Evolutionary conservation across 2,329 filamentous ascomycete genomes (phyloP).

Genomic region (Aureobasidium namibiae): DNA sequence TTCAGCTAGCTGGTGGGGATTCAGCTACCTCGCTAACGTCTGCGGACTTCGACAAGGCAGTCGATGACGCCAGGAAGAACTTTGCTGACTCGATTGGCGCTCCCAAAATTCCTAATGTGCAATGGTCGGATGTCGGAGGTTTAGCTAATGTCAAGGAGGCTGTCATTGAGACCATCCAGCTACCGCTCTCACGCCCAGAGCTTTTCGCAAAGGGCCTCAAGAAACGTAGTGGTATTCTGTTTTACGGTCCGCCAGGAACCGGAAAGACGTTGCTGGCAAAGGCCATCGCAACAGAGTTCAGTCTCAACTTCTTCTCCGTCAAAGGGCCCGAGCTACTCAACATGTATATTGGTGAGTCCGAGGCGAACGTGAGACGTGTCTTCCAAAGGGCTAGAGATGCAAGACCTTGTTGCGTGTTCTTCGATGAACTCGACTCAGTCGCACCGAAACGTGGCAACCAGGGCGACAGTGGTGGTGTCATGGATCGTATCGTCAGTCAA

Average conservation of each 20-base stretch:
- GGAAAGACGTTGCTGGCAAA: conserved; percentile 90
- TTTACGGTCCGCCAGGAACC: conserved; percentile 85
- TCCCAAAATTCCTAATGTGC: conserved; percentile 94
- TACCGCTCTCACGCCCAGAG: conserved; percentile 84
- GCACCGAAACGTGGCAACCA: conserved; percentile 96
- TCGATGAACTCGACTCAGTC: conserved; percentile 87
- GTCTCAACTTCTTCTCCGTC: conserved; percentile 88
- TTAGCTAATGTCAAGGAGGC: conserved; percentile 91
- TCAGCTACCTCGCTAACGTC: conserved; percentile 70
- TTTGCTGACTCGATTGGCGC: conserved; percentile 96
- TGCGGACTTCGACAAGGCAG: conserved; percentile 81
- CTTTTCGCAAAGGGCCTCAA: conserved; percentile 97
- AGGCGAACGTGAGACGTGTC: conserved; percentile 82
- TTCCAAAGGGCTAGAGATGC: conserved; percentile 84
- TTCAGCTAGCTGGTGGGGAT: conserved; percentile 81
- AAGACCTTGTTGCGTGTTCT: conserved; percentile 83
- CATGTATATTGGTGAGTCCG: conserved; percentile 94
- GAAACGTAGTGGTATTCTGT: conserved; percentile 87
- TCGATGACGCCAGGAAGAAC: conserved; percentile 92
- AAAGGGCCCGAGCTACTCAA: conserved; percentile 88
- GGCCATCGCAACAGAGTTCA: conserved; percentile 88
- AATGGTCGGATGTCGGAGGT: conserved; percentile 93
- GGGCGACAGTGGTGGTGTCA: conserved; percentile 92
- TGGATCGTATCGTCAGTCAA: conserved; percentile 96
- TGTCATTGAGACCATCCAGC: conserved; percentile 92